Percentiles rank a stretch among this genome's conserved stretches.
Conservation (phyloP, 2,329 filamentous ascomycete genomes). For the Annulohypoxylon truncatum region DNA sequence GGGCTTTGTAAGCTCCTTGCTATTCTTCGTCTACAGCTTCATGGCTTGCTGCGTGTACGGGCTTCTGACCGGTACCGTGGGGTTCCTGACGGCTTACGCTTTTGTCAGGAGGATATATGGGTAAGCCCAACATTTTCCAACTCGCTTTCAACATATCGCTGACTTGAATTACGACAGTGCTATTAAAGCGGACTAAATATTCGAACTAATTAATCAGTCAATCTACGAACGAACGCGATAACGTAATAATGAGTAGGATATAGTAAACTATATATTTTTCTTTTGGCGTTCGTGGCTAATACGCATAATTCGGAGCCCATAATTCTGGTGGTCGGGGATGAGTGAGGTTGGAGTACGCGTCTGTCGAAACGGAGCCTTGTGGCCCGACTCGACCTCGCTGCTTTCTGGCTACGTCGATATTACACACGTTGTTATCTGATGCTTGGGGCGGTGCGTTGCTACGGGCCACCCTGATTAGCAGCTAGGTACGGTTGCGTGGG, state of each 20-base stretch:
- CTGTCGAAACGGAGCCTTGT: not conserved
- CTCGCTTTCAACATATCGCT: conserved; percentile 15
- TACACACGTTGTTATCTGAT: conserved; percentile 1
- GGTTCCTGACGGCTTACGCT: conserved; percentile 84
- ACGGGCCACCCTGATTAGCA: not conserved
- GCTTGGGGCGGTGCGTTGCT: not conserved
- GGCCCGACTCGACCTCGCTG: not conserved
- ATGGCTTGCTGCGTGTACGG: conserved; percentile 86
- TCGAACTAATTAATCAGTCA: conserved; percentile 23
- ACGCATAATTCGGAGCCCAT: conserved; percentile 3
- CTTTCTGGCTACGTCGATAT: not conserved
- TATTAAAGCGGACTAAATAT: conserved; percentile 62
- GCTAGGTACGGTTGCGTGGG: not conserved
- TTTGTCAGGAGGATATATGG: conserved; percentile 88
- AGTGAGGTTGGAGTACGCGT: not conserved
- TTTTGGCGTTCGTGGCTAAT: conserved; percentile 6
- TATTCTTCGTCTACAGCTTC: conserved; percentile 89
- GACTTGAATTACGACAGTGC: conserved; percentile 52
- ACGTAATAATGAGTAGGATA: conserved; percentile 39
- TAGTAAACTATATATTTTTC: conserved; percentile 26
- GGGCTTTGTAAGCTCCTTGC: conserved; percentile 80
- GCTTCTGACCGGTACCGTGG: conserved; percentile 83
- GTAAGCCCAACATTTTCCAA: conserved; percentile 58
- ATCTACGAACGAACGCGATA: conserved; percentile 32
- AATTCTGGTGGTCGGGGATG: not conserved